A percentile compares a stretch with the other conserved stretches of the same genome.
Evolutionary conservation across 2,329 filamentous ascomycete genomes (phyloP).

Genomic region (Volutella citrinella): DNA sequence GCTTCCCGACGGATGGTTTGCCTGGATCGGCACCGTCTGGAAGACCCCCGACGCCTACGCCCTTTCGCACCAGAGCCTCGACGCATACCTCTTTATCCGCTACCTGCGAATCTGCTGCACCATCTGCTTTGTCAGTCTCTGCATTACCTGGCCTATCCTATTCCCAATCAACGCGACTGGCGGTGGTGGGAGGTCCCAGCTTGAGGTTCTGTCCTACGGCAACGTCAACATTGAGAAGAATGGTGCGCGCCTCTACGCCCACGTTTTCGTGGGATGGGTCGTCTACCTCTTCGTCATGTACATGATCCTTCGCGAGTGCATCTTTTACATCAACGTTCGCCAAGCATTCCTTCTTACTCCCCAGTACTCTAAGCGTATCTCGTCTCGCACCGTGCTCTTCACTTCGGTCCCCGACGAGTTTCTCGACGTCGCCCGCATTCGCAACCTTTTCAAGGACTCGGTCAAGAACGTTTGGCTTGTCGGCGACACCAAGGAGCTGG

Average conservation of each 20-base stretch:
- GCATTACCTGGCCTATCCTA: conserved; percentile 82
- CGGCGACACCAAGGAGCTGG: conserved; percentile 69
- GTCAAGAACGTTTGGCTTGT: conserved; percentile 84
- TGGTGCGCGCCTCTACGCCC: conserved; percentile 71
- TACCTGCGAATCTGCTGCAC: conserved; percentile 75
- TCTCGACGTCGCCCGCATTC: conserved; percentile 68
- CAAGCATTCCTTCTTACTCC: conserved; percentile 91
- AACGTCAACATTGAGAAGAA: conserved; percentile 49
- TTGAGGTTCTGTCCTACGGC: conserved; percentile 46
- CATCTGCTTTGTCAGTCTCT: conserved; percentile 76
- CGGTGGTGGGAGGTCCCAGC: conserved; percentile 59
- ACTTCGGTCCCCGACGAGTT: conserved; percentile 78
- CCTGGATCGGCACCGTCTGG: conserved; percentile 62
- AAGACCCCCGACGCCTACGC: conserved; percentile 71
- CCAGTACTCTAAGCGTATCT: conserved; percentile 78
- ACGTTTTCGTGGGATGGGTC: conserved; percentile 75
- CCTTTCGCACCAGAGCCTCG: conserved; percentile 82
- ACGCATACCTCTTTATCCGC: conserved; percentile 84
- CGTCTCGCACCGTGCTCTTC: conserved; percentile 90
- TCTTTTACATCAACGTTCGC: conserved; percentile 91
- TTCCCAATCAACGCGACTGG: conserved; percentile 84
- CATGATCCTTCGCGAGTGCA: conserved; percentile 82
- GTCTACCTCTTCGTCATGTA: conserved; percentile 89
- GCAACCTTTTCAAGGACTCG: conserved; percentile 72
- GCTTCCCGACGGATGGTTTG: conserved; percentile 55